Evolutionary conservation across 225 moss, liverwort and hornwort genomes (phyloP).

Genomic region (Sphagnum contortum): DNA sequence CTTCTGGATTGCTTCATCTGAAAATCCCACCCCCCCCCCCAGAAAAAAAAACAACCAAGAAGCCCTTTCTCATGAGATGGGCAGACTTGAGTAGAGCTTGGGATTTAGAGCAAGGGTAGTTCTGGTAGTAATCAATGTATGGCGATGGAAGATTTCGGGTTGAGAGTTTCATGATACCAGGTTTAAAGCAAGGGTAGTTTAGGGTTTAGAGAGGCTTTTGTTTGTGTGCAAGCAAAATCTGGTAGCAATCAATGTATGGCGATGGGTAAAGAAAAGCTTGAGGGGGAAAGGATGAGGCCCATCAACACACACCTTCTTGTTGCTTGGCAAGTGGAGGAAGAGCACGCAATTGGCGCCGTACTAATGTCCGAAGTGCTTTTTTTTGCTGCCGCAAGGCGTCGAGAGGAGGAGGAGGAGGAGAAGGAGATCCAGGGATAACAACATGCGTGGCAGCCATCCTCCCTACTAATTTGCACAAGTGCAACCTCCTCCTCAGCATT

Average conservation of each 20-base stretch:
- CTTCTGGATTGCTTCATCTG: constrained; percentile 77
- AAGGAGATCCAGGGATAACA: too few relatives aligned
- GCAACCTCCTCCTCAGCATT: too few relatives aligned
- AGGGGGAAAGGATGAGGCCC: not conserved
- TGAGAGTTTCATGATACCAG: not conserved
- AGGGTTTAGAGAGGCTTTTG: too few relatives aligned
- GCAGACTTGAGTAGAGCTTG: too few relatives aligned
- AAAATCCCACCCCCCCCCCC: not conserved
- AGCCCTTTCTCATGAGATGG: not conserved
- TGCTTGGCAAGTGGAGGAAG: constrained; percentile 41
- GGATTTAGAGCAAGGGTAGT: not conserved
- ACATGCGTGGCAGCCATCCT: too few relatives aligned
- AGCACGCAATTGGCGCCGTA: constrained; percentile 57
- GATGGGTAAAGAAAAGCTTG: not conserved
- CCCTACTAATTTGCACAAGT: too few relatives aligned
- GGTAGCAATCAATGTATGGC: too few relatives aligned
- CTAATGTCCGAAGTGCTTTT: constrained; percentile 41
- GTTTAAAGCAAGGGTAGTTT: too few relatives aligned
- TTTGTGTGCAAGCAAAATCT: too few relatives aligned
- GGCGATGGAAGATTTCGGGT: too few relatives aligned
- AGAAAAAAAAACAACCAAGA: not conserved
- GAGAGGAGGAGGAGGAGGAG: not conserved
- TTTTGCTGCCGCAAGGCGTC: constrained; percentile 52
- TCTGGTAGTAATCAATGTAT: not conserved
- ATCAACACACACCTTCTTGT: constrained; percentile 44